These are phyloP conservation scores for Diutina ranongensis DNA, from an alignment of 1,139 yeast species.

Conservation along the genomic window DNA sequence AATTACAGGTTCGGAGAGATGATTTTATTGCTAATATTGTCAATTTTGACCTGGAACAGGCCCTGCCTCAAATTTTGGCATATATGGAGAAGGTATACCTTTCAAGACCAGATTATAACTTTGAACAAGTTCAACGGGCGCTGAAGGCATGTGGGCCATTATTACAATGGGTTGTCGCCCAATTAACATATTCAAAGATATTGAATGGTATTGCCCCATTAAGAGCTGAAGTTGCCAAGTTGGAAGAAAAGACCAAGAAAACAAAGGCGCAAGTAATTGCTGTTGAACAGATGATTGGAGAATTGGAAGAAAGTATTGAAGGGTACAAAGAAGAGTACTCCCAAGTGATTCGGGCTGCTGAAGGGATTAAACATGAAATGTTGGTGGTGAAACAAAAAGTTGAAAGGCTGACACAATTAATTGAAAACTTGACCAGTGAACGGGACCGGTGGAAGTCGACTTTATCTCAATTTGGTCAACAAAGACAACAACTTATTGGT, in stretches of 20 bases:
- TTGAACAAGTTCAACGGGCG: constrained; percentile 72
- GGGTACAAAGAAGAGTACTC: constrained; percentile 61
- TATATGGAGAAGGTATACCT: constrained; percentile 53
- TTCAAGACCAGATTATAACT: constrained; percentile 52
- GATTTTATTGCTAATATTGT: constrained; percentile 84
- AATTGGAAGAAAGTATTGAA: constrained; percentile 61
- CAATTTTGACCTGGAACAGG: constrained; percentile 50
- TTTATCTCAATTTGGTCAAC: constrained; percentile 36
- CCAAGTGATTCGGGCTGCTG: constrained; percentile 63
- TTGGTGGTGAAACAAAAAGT: constrained; percentile 48
- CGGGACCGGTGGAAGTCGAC: constrained; percentile 65
- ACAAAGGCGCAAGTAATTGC: constrained; percentile 64
- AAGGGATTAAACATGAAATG: constrained; percentile 65
- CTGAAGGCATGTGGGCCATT: constrained; percentile 95
- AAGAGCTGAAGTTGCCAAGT: constrained; percentile 45
- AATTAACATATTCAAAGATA: constrained; percentile 57
- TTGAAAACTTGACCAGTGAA: constrained; percentile 58
- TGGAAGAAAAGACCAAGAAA: constrained; percentile 51
- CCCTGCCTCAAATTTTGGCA: constrained; percentile 40
- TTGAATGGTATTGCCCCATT: constrained; percentile 68
- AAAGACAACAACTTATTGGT: constrained; percentile 46
- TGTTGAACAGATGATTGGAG: constrained; percentile 70
- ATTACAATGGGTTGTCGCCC: constrained; percentile 84
- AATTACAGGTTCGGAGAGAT: constrained; percentile 67
- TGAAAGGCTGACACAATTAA: constrained; percentile 46